Base-by-base conservation (phyloP, 139 green algal species). In the Chlorella ohadii region DNA sequence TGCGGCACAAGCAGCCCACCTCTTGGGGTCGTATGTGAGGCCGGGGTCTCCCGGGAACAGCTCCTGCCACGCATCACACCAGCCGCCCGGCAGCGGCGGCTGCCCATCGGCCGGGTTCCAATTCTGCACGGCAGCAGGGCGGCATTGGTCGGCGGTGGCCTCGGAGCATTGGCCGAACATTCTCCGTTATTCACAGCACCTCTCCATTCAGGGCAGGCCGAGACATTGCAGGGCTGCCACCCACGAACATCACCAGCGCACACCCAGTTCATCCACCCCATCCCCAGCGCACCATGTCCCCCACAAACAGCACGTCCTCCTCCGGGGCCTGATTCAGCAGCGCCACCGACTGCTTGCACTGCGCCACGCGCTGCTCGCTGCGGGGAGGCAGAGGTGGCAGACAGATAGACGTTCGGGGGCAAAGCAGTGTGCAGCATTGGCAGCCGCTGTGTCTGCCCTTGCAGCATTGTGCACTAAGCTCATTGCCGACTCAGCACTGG, bases 11-110 rank as follows among this genome's bases (percentile, higher is more conserved):
- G 9, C 51, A 19, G 51, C 51, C 22, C 12, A 59, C 51, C 51
- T 59, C 51, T 59, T 59, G 51, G 51, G 41, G 44, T 95, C 85
- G 41, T 94, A 95, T 1, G 91, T 95, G 2, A 88, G 61, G 2
- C 92, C 92, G 17, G 88, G 61, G 13, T 90, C 66, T 11, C 65
- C 71, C 0, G 87, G 78, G 38, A 83, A 73, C n/a, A 91, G 33
- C n/a, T 72, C 11, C 65, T 80, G 61, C 63, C 80, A 94, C 9
- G 84, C 90, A 78, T 94, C 91, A 7, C 41, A 68, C 91, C 91
- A 94, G 34, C 88, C 85, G 63, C 57, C 33, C 0, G 87, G 84
- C 31, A 93, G 80, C 0, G 82, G 89, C 13, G 81, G 39, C 2
- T 36, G 17, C 11, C 90, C 91, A 55, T 93, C 86, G 13, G 78